Conservation (phyloP, 2,329 filamentous ascomycete genomes). For the Elsinoe necatrix region DNA sequence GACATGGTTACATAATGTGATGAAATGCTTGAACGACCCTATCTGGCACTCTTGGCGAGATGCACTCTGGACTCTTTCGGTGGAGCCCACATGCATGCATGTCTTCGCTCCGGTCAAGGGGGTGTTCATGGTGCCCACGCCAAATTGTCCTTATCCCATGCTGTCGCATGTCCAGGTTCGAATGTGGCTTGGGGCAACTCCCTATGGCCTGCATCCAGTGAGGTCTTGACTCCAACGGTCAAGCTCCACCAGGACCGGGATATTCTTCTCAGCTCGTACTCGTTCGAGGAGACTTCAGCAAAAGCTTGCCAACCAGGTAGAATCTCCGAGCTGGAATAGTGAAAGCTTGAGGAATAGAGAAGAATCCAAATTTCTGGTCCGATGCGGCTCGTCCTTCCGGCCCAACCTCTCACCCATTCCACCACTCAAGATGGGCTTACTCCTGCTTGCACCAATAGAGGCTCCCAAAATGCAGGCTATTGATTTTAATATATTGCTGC, state of each 20-base stretch:
- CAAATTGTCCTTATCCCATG: not conserved
- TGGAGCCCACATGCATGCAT: not conserved
- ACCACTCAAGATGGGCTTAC: not conserved
- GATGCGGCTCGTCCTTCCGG: not conserved
- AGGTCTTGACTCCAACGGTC: slow-evolving; percentile 5
- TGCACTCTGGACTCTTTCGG: not conserved
- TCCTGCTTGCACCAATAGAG: not conserved
- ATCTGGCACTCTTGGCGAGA: not conserved
- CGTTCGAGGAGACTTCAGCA: not conserved
- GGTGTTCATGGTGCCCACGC: not conserved
- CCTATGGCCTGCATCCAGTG: not conserved
- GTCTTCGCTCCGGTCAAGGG: not conserved
- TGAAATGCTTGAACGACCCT: not conserved
- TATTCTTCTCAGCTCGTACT: not conserved
- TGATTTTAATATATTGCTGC: slow-evolving; percentile 1
- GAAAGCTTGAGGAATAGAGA: not conserved
- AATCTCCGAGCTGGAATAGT: not conserved
- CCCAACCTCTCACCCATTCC: not conserved
- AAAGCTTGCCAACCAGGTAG: not conserved
- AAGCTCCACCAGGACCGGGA: not conserved
- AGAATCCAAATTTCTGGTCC: not conserved
- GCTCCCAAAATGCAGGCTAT: not conserved
- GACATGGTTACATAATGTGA: not conserved
- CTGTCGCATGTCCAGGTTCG: not conserved
- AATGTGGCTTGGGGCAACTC: not conserved